phyloP scores from a whole-genome alignment of 495 filamentous ascomycete genomes.

The Symbiotaphrina buchneri region DNA sequence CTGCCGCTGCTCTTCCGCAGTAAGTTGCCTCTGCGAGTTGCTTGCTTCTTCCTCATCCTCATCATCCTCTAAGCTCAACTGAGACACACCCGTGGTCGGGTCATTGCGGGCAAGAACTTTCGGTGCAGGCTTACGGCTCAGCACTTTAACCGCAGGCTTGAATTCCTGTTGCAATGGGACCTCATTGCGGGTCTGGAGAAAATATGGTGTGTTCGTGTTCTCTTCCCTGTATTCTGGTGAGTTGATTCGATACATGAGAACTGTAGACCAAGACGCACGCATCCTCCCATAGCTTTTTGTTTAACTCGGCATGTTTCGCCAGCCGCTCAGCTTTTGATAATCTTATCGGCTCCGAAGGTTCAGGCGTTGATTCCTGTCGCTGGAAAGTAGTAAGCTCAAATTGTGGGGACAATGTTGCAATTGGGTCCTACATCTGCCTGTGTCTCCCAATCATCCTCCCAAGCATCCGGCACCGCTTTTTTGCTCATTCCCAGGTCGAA shows the following conservation, averaged over 20 bases:
- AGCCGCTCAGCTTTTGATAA: slow-evolving; percentile 53
- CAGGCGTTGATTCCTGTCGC: slow-evolving; percentile 10
- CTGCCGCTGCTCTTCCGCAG: slow-evolving; percentile 45
- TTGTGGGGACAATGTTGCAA: background rate
- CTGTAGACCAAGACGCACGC: slow-evolving; percentile 30
- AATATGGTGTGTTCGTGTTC: slow-evolving; percentile 43
- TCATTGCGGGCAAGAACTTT: slow-evolving; percentile 22
- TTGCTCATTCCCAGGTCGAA: too few relatives aligned
- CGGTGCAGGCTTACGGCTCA: slow-evolving; percentile 56
- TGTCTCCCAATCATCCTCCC: slow-evolving; percentile 79
- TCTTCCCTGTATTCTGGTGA: slow-evolving; percentile 18
- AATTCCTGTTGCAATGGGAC: slow-evolving; percentile 60
- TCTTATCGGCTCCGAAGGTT: slow-evolving; percentile 1
- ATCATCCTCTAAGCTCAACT: slow-evolving; percentile 35
- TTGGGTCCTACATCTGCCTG: slow-evolving; percentile 39
- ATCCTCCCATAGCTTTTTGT: slow-evolving; percentile 70
- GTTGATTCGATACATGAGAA: slow-evolving; percentile 4
- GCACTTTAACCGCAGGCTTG: slow-evolving; percentile 60
- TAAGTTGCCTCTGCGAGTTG: slow-evolving; percentile 24
- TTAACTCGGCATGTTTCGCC: slow-evolving; percentile 59
- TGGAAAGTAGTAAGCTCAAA: background rate
- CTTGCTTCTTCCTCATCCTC: slow-evolving; percentile 35
- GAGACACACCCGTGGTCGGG: slow-evolving; percentile 28
- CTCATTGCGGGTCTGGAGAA: slow-evolving; percentile 38
- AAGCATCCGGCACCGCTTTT: slow-evolving; percentile 44